phyloP scores from a whole-genome alignment of 257 asterid genomes.

The Paulownia fortunei region DNA sequence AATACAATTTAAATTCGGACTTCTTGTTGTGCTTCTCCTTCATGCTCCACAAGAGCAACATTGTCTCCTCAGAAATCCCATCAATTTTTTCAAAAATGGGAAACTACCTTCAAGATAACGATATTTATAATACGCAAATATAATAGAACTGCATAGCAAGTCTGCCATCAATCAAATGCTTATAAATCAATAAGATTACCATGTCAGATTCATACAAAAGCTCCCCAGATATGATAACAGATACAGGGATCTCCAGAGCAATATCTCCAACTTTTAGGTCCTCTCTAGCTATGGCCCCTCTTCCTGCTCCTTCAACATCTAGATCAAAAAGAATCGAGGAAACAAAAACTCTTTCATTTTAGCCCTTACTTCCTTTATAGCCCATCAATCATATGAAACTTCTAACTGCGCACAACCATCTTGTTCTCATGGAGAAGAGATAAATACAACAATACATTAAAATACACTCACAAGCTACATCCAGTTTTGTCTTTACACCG shows the following conservation, averaged over 20 bases:
- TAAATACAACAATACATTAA: not conserved
- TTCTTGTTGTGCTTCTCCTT: constrained; percentile 74
- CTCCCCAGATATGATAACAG: constrained; percentile 73
- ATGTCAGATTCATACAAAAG: constrained; percentile 64
- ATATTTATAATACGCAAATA: constrained; percentile 29
- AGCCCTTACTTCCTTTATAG: not conserved
- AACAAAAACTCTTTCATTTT: constrained; percentile 5
- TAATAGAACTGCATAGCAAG: not conserved
- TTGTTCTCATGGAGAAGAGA: not conserved
- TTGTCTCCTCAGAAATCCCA: constrained; percentile 84
- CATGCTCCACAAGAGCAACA: constrained; percentile 98
- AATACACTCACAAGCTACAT: constrained; percentile 68
- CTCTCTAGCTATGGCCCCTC: constrained; percentile 84
- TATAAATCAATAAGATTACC: constrained; percentile 50
- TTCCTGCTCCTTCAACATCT: constrained; percentile 94
- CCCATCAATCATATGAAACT: not conserved
- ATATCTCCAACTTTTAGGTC: constrained; percentile 75
- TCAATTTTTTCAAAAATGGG: constrained; percentile 66
- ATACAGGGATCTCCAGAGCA: constrained; percentile 83
- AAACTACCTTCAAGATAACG: constrained; percentile 63
- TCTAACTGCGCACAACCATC: not conserved
- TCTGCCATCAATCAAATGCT: constrained; percentile 14
- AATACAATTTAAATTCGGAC: constrained; percentile 76
- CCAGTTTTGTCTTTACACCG: constrained; percentile 69
- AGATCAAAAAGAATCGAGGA: constrained; percentile 21